Evolutionary conservation across 345 rosid species (phyloP).

Genomic region (Euphorbia tirucalli): DNA sequence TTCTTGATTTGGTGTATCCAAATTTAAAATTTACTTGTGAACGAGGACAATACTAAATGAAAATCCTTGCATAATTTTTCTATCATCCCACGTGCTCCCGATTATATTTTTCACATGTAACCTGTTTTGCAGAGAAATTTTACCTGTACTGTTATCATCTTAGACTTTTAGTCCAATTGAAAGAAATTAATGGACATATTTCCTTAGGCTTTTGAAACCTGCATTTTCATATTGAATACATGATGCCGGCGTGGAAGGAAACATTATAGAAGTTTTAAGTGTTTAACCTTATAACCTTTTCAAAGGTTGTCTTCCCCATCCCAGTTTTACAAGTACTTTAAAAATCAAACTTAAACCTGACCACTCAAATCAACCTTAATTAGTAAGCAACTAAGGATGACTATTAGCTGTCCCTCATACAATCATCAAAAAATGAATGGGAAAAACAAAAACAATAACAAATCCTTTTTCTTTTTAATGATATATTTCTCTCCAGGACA

Average conservation of each 20-base stretch:
- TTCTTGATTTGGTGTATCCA: neutral
- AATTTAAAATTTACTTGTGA: neutral
- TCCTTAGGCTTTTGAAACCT: neutral
- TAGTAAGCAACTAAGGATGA: no score
- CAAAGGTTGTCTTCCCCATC: constrained; percentile 83
- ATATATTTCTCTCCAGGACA: neutral
- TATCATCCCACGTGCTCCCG: neutral
- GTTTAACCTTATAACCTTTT: constrained; percentile 50
- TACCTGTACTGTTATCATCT: neutral
- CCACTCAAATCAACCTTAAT: no score
- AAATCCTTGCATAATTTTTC: neutral
- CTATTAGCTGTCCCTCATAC: no score
- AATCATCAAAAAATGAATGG: no score
- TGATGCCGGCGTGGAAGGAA: constrained; percentile 1
- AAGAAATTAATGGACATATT: neutral
- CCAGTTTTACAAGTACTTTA: no score
- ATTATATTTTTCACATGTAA: neutral
- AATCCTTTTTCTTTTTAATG: neutral
- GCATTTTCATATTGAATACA: neutral
- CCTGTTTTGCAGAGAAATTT: neutral
- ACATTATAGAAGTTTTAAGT: neutral
- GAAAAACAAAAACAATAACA: no score
- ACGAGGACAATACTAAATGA: no score
- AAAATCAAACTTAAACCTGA: no score
- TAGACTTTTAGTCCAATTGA: neutral